Evolutionary conservation across 2,329 filamentous ascomycete species (phyloP).

Genomic region (Dothiorella sarmentorum): DNA sequence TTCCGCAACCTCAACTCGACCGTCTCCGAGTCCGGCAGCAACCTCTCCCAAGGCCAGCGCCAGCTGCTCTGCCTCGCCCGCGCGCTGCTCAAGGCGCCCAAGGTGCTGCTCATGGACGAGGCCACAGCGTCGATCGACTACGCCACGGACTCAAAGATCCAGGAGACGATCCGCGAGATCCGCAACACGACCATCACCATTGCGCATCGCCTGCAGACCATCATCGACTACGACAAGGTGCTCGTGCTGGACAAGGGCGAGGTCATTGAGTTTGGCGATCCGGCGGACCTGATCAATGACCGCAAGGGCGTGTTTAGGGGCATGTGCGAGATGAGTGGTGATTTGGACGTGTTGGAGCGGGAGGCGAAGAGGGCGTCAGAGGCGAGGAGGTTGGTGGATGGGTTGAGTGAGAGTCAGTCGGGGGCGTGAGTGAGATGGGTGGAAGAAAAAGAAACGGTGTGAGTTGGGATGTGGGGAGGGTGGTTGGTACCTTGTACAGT

Average conservation of each 20-base stretch:
- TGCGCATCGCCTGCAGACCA: constrained; percentile 90
- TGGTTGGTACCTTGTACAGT: too few relatives aligned
- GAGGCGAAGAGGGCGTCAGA: constrained; percentile 54
- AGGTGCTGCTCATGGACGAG: constrained; percentile 98
- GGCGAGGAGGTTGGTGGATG: constrained; percentile 24
- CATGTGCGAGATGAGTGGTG: constrained; percentile 65
- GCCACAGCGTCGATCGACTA: constrained; percentile 98
- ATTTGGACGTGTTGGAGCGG: constrained; percentile 55
- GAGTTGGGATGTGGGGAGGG: too few relatives aligned
- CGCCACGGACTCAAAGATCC: constrained; percentile 90
- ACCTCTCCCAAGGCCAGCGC: constrained; percentile 92
- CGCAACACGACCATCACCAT: constrained; percentile 93
- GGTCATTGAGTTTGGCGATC: constrained; percentile 88
- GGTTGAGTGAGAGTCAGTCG: not conserved
- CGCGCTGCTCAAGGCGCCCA: constrained; percentile 85
- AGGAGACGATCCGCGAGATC: constrained; percentile 91
- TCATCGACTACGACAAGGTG: constrained; percentile 97
- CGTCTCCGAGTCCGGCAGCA: constrained; percentile 86
- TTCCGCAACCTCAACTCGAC: constrained; percentile 82
- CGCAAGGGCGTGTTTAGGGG: constrained; percentile 62
- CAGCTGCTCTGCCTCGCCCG: constrained; percentile 92
- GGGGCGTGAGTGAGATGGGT: not conserved
- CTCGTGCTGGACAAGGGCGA: constrained; percentile 86
- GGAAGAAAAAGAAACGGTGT: too few relatives aligned
- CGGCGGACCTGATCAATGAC: constrained; percentile 65